phyloP scores from a whole-genome alignment of 1,139 yeast species.

The Saccharomyces hybrid region DNA sequence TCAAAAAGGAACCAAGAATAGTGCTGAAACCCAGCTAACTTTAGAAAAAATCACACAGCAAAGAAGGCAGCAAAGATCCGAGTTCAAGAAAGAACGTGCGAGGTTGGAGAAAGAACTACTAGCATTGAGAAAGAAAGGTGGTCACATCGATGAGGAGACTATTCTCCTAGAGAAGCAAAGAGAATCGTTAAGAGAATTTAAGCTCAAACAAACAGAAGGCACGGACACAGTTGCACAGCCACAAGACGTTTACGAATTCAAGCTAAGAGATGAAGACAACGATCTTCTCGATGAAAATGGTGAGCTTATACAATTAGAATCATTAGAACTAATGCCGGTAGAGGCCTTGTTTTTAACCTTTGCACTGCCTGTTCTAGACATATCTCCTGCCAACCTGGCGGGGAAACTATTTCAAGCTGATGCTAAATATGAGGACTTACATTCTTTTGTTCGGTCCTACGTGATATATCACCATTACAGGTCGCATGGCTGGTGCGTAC shows the following conservation, averaged over 20 bases:
- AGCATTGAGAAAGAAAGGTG: constrained; percentile 30
- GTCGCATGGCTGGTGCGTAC: constrained; percentile 89
- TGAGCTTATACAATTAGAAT: constrained; percentile 46
- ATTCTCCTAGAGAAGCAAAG: constrained; percentile 29
- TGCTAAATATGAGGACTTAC: constrained; percentile 12
- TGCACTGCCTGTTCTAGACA: constrained; percentile 37
- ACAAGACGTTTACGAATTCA: constrained; percentile 14
- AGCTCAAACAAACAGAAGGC: constrained; percentile 31
- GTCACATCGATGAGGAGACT: constrained; percentile 25
- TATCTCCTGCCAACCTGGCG: constrained; percentile 14
- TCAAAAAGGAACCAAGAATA: constrained; percentile 27
- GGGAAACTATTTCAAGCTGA: constrained; percentile 5
- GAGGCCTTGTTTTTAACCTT: constrained; percentile 64
- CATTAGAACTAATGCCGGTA: constrained; percentile 62
- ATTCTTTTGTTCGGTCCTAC: constrained; percentile 35
- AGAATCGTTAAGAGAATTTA: constrained; percentile 25
- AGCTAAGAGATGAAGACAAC: constrained; percentile 37
- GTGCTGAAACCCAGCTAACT: constrained; percentile 30
- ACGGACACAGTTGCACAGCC: not conserved
- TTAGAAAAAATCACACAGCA: constrained; percentile 71
- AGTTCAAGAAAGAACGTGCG: constrained; percentile 54
- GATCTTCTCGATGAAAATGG: constrained; percentile 36
- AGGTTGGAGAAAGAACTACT: constrained; percentile 32
- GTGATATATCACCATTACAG: constrained; percentile 81
- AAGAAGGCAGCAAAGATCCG: constrained; percentile 64